phyloP scores from a whole-genome alignment of 2,329 filamentous ascomycete species.

The Ceratocystis diversiconidia region DNA sequence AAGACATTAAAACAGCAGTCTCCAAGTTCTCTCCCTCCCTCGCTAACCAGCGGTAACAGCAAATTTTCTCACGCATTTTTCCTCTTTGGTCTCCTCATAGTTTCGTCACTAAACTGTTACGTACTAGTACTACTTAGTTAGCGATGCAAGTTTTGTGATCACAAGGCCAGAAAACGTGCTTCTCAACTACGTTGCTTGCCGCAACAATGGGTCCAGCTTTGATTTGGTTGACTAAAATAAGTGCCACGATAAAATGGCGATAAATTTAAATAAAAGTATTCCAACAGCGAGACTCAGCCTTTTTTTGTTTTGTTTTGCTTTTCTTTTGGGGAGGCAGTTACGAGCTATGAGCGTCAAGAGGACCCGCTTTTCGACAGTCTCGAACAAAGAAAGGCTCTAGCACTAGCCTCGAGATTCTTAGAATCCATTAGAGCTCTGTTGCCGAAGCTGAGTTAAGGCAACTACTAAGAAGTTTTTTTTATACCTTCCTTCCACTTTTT shows the following conservation, averaged over 20 bases:
- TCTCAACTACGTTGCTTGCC: not conserved
- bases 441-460: not conserved
- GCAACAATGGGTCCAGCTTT: not conserved
- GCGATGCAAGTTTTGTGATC: not conserved
- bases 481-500: not conserved
- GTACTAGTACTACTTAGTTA: slow-evolving; percentile 1
- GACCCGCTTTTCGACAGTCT: not conserved
- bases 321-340: not conserved
- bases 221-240: not conserved
- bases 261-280: not conserved
- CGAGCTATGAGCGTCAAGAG: not conserved
- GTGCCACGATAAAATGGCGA: not conserved
- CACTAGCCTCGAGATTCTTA: not conserved
- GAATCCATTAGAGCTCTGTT: not conserved
- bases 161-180: slow-evolving; percentile 6
- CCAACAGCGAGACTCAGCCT: not conserved
- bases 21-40: not conserved
- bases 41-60: not conserved
- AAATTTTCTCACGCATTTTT: not conserved
- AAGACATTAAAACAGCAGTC: not conserved
- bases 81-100: not conserved
- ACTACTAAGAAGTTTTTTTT: not conserved
- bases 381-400: not conserved
- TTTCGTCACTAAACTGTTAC: slow-evolving; percentile 3
- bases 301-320: not conserved